phyloP scores from a whole-genome alignment of 306 rosid species.

The Argentina anserina region DNA sequence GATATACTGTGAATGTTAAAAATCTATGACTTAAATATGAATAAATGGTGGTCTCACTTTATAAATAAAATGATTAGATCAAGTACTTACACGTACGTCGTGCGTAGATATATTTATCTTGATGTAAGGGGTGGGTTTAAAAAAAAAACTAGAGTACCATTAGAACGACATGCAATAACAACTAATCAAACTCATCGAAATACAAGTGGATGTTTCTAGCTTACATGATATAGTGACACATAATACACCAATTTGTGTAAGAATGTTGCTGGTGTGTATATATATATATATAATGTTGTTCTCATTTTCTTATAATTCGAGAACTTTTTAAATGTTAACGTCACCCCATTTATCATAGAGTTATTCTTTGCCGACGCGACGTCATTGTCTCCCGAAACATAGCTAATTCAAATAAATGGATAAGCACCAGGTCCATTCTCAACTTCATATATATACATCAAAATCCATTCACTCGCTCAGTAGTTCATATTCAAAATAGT shows the following conservation, averaged over 20 bases:
- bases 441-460: background rate
- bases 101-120: no score
- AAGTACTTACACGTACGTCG: no score
- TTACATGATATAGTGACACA: no score
- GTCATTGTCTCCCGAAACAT: background rate
- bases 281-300: background rate
- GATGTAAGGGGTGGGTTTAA: no score
- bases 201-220: background rate
- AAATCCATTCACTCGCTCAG: background rate
- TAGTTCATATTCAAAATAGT: background rate
- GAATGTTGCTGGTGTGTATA: background rate
- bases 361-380: background rate
- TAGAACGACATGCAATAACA: background rate
- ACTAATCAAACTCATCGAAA: background rate
- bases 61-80: no score
- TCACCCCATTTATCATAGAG: slow-evolving; percentile 3
- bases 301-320: background rate
- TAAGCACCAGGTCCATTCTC: background rate
- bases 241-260: background rate
- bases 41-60: no score
- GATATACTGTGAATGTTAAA: no score
- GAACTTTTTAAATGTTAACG: background rate
- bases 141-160: no score
- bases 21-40: no score
- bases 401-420: background rate